These are phyloP conservation scores for Triticum urartu DNA, from an alignment of 176 grass and related monocot genomes.

Conservation along the genomic window DNA sequence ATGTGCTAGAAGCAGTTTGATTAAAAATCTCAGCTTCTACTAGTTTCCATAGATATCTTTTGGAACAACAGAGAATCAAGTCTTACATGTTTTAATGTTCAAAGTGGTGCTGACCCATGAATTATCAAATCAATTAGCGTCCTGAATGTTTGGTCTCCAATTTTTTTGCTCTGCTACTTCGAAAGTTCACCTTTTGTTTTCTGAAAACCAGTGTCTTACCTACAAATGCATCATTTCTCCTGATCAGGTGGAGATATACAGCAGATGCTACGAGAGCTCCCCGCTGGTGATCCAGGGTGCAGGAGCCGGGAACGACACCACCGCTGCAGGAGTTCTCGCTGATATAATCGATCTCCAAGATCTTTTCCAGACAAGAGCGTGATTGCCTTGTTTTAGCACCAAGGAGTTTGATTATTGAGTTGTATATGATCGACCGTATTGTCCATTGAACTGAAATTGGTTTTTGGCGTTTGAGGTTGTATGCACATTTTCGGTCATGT, in stretches of 20 bases:
- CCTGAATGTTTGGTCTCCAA: background rate
- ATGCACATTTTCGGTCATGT: background rate
- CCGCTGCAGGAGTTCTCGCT: slow-evolving; percentile 82
- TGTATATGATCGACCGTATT: background rate
- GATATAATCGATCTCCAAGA: slow-evolving; percentile 84
- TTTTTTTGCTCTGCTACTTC: background rate
- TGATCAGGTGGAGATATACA: slow-evolving; percentile 89
- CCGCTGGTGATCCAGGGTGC: slow-evolving; percentile 94
- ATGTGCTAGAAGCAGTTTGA: background rate
- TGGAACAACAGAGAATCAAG: background rate
- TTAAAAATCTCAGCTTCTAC: background rate
- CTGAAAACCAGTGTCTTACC: background rate
- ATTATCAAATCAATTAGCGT: background rate
- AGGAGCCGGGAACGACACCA: slow-evolving; percentile 90
- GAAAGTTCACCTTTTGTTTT: background rate
- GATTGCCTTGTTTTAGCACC: background rate
- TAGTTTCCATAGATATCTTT: background rate
- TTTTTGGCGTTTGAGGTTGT: background rate
- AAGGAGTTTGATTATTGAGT: background rate
- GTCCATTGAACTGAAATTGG: background rate
- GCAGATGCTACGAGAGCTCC: slow-evolving; percentile 78
- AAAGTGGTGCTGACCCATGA: background rate
- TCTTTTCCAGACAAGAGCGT: slow-evolving; percentile 48
- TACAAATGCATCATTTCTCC: background rate
- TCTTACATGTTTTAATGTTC: background rate